phyloP scores from a whole-genome alignment of 495 filamentous ascomycete species.

The Penicillium pancosmium region DNA sequence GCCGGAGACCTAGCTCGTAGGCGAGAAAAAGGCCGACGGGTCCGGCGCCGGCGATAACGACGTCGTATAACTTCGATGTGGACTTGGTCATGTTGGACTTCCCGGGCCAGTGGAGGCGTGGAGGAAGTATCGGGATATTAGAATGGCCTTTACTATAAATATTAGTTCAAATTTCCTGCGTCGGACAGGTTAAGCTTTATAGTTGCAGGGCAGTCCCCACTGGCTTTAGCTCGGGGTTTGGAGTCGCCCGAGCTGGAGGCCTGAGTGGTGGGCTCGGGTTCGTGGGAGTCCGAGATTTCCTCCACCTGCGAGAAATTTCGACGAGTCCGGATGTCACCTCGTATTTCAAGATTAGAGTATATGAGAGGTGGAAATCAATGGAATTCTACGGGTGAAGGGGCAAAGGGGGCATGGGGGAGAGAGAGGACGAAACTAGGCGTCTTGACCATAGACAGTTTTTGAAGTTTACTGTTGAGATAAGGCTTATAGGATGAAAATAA shows the following conservation, averaged over 20 bases:
- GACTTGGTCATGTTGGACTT: constrained; percentile 1
- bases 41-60: constrained; percentile 17
- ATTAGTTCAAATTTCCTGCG: neutral
- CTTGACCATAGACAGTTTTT: too few relatives aligned
- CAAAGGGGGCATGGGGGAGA: too few relatives aligned
- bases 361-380: too few relatives aligned
- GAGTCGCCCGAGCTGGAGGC: neutral
- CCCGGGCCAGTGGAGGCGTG: neutral
- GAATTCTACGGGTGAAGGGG: too few relatives aligned
- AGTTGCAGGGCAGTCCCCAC: neutral
- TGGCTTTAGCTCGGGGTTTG: neutral
- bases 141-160: too few relatives aligned
- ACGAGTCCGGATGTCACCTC: neutral
- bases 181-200: neutral
- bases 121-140: too few relatives aligned
- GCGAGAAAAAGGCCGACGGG: constrained; percentile 21
- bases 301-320: neutral
- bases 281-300: neutral
- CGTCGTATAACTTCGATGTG: constrained; percentile 1
- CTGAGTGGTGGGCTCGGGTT: neutral
- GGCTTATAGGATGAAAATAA: too few relatives aligned
- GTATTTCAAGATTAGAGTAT: too few relatives aligned
- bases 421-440: too few relatives aligned
- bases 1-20: constrained; percentile 27
- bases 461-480: too few relatives aligned